Evolutionary conservation across 495 filamentous ascomycete species (phyloP), one percentile per base, ranked within the genome.

Genomic region (Tuber umbilicatum): DNA sequence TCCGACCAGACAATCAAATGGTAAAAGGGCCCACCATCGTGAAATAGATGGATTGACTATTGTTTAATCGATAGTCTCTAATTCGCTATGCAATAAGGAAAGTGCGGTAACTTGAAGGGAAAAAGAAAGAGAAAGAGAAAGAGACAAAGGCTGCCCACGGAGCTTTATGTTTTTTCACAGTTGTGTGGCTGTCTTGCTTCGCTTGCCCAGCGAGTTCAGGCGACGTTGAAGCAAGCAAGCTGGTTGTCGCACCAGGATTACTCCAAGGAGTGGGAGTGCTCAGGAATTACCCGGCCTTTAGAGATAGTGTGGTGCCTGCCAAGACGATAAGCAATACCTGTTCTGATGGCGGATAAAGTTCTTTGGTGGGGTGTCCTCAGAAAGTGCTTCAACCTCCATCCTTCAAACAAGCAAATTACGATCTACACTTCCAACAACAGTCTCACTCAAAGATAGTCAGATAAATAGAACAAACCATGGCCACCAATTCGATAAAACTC

Each of bases 401-500:
- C 31, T 31, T 5, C 27, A 64, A 31, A 31, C 12, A 64, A 35
- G 31, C 14, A 31, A 12, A 64, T 64, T 64, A 5, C 55, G 10
- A n/a, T 55, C 47, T n/a, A n/a, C 23, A 55, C n/a, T 55, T 55
- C 55, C 14, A 31, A 1, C 14, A 31, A 1, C 23, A 27, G 50
- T 2, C 23, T 31, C n/a, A 60, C 23, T 9, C 50, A 60, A 60
- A 31, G 50, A 10, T 10, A 16, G 16, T 64, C 31, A 35, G n/a
- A 64, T 64, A 64, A 64, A n/a, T 3, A 64, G 10, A 19, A 71
- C 12, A 43, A 70, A 68, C n/a, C 78, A 85, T 81, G 77, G 77
- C 77, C 27, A 74, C 81, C 68, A 98, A 98, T 88, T 94, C 93
- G 67, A 96, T 98, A 85, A 98, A 98, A 85, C 85, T 98, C 78